Percentiles rank a stretch among this genome's conserved stretches.
phyloP scores from a whole-genome alignment of 106 monocot genomes.

The Dendrobium huoshanense region DNA sequence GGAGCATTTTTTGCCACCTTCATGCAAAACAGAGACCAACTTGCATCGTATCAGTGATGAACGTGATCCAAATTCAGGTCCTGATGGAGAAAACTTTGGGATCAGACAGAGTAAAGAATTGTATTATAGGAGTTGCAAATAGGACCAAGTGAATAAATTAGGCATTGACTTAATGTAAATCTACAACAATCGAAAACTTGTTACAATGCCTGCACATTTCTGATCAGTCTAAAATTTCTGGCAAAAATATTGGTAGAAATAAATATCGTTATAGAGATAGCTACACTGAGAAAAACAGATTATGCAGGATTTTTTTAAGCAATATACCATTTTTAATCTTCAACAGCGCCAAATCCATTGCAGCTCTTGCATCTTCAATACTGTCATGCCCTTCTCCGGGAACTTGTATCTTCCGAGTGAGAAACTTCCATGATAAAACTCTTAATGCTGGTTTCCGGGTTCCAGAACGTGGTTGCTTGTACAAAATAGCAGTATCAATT shows the following conservation, averaged over 20 bases:
- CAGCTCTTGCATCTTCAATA: slow-evolving; percentile 92
- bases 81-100: slow-evolving; percentile 22
- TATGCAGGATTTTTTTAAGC: neutral
- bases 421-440: slow-evolving; percentile 61
- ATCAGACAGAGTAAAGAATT: neutral
- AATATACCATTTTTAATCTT: slow-evolving; percentile 71
- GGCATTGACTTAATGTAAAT: neutral
- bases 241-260: neutral
- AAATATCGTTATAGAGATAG: neutral
- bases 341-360: slow-evolving; percentile 71
- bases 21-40: slow-evolving; percentile 56
- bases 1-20: slow-evolving; percentile 68
- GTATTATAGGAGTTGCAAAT: neutral
- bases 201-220: neutral
- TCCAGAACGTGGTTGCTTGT: slow-evolving; percentile 38
- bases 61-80: slow-evolving; percentile 81
- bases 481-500: slow-evolving; percentile 90
- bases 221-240: neutral
- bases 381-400: slow-evolving; percentile 86
- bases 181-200: neutral
- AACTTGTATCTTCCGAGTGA: slow-evolving; percentile 58
- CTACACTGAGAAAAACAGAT: neutral
- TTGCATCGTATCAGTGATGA: slow-evolving; percentile 47
- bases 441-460: slow-evolving; percentile 61
- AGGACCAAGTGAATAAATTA: neutral